phyloP scores from a whole-genome alignment of 208 protist genomes.

The Crithidia thermophila region DNA sequence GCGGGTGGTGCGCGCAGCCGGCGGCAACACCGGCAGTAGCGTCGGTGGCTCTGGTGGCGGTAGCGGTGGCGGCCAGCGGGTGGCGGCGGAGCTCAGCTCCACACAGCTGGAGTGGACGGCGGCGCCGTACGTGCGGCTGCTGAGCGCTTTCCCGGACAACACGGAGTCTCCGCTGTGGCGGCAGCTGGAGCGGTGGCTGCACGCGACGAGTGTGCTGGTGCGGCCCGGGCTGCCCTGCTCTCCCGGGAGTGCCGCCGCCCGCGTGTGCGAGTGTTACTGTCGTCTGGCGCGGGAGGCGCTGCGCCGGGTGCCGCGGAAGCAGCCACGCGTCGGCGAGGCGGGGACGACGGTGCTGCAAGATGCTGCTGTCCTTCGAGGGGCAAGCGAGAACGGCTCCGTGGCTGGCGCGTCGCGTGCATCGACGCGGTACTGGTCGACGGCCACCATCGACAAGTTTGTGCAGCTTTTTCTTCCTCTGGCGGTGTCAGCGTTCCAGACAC shows the following conservation, averaged over 20 bases:
- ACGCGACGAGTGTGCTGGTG: conserved; percentile 72
- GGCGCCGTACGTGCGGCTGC: conserved; percentile 15
- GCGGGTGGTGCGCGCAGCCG: conserved; percentile 1
- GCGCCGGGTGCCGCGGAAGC: conserved; percentile 14
- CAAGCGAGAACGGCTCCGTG: no score
- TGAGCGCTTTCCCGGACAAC: conserved; percentile 31
- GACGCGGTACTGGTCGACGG: conserved; percentile 39
- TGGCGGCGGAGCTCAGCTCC: background rate
- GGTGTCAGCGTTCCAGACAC: conserved; percentile 43
- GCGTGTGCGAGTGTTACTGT: conserved; percentile 49
- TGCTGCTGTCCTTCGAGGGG: no score
- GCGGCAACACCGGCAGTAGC: background rate
- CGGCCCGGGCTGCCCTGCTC: conserved; percentile 42
- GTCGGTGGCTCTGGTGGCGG: background rate
- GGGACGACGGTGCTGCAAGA: background rate
- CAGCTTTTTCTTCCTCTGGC: conserved; percentile 46
- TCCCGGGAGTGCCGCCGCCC: conserved; percentile 12
- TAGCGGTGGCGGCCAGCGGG: background rate
- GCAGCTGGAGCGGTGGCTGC: conserved; percentile 77
- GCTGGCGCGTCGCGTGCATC: no score
- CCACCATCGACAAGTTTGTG: conserved; percentile 53
- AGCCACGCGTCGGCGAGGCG: background rate
- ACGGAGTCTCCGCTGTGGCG: conserved; percentile 67
- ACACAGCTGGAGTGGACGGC: background rate
- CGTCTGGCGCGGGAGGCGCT: conserved; percentile 34